A percentile compares a stretch with the other conserved stretches of the same genome.
Evolutionary conservation across 805 yeast species (phyloP).

Genomic region (Henningerozyma blattae): DNA sequence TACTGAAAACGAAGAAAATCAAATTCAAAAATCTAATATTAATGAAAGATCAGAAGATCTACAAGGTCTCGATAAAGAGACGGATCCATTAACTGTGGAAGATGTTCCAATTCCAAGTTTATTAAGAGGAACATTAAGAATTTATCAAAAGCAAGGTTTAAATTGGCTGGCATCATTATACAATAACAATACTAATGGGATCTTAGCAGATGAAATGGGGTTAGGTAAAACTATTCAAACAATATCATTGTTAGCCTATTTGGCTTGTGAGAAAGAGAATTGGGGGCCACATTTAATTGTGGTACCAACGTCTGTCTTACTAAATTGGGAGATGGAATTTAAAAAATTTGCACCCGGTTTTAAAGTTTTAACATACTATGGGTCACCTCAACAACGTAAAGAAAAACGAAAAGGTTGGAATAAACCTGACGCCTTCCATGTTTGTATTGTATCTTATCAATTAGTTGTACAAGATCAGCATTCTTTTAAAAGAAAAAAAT

Average conservation of each 20-base stretch:
- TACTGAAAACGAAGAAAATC: conserved; percentile 6
- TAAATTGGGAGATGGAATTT: conserved; percentile 99
- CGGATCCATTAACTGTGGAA: conserved; percentile 31
- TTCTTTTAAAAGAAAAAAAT: conserved; percentile 78
- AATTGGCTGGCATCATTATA: conserved; percentile 95
- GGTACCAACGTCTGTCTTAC: conserved; percentile 94
- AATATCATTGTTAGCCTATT: conserved; percentile 68
- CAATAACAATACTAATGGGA: conserved; percentile 89
- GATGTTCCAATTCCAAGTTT: conserved; percentile 73
- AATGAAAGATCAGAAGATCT: conserved; percentile 2
- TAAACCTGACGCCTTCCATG: conserved; percentile 89
- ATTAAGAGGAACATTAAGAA: conserved; percentile 72
- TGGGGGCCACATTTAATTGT: conserved; percentile 99
- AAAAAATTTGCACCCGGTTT: conserved; percentile 97
- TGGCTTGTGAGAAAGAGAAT: conserved; percentile 84
- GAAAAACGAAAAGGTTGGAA: conserved; percentile 97
- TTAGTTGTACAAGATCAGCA: conserved; percentile 96
- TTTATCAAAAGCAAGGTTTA: conserved; percentile 89
- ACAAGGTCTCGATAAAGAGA: not conserved
- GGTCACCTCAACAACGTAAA: conserved; percentile 92
- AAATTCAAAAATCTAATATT: conserved; percentile 8
- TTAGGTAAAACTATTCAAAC: conserved; percentile 96
- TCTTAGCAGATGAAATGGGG: conserved; percentile 98
- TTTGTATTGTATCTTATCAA: conserved; percentile 94
- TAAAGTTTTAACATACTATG: conserved; percentile 89